Conservation (phyloP, 257 asterid species). For the Parsonsia alboflavescens region DNA sequence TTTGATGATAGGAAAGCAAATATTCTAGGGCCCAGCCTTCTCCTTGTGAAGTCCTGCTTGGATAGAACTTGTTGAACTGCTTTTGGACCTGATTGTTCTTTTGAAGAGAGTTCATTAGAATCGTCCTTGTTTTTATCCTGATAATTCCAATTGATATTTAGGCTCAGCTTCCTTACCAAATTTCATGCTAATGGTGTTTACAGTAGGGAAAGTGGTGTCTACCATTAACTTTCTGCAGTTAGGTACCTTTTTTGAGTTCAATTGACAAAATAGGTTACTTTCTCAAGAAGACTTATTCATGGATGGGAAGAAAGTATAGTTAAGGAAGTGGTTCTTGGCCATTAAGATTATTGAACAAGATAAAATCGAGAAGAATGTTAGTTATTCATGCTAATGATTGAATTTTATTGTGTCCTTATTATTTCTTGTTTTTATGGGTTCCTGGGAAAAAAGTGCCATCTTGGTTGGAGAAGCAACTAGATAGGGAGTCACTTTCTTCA, state of each 20-base stretch:
- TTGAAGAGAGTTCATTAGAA: background rate
- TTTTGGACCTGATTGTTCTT: background rate
- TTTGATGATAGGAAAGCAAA: background rate
- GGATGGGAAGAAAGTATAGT: background rate
- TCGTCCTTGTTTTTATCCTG: background rate
- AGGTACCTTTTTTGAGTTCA: background rate
- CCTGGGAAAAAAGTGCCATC: background rate
- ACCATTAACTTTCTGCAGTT: background rate
- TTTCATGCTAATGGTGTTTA: background rate
- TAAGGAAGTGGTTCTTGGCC: background rate
- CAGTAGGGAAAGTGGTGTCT: background rate
- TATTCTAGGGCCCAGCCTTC: background rate
- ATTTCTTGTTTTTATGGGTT: background rate
- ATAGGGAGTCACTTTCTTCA: background rate
- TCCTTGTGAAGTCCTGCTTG: background rate
- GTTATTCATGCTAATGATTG: background rate
- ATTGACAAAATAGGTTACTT: background rate
- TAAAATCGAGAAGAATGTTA: conserved; percentile 2
- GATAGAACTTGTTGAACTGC: background rate
- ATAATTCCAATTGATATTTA: background rate
- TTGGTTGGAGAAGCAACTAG: background rate
- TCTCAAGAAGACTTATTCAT: background rate
- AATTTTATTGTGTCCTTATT: background rate
- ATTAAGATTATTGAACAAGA: background rate
- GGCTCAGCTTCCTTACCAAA: background rate